Conservation (phyloP, 441 rosid genomes). For the Geranium incanum region DNA sequence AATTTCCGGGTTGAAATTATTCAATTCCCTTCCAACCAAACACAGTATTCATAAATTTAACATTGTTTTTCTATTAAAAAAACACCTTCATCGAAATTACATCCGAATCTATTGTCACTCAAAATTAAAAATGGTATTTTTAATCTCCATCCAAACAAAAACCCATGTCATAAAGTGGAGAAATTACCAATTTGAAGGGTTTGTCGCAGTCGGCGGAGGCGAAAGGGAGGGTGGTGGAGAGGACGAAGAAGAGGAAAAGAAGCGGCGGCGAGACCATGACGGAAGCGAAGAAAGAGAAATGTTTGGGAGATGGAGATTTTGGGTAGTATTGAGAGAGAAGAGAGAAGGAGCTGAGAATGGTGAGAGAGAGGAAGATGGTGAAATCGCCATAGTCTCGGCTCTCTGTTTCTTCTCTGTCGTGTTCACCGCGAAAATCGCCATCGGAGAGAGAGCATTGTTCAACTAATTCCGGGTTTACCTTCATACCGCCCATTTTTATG, state of each 20-base stretch:
- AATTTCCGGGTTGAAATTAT: too few species aligned
- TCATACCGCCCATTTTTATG: too few species aligned
- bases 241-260: not conserved
- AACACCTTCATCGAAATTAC: too few species aligned
- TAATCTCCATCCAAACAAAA: not conserved
- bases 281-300: not conserved
- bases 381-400: not conserved
- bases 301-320: not conserved
- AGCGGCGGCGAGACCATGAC: slow-evolving; percentile 4
- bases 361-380: not conserved
- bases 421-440: not conserved
- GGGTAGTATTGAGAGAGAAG: not conserved
- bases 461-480: too few species aligned
- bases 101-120: too few species aligned
- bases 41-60: too few species aligned
- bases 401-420: not conserved
- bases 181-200: not conserved
- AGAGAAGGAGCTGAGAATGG: not conserved
- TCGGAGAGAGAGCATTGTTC: not conserved
- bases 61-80: too few species aligned
- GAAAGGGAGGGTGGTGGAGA: not conserved
- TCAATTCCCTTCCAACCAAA: too few species aligned
- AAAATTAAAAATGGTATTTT: too few species aligned
- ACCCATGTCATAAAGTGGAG: not conserved
- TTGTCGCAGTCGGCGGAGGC: slow-evolving; percentile 6